phyloP scores from a whole-genome alignment of 148 eudicot genomes.

The Amaranthus cruentus region DNA sequence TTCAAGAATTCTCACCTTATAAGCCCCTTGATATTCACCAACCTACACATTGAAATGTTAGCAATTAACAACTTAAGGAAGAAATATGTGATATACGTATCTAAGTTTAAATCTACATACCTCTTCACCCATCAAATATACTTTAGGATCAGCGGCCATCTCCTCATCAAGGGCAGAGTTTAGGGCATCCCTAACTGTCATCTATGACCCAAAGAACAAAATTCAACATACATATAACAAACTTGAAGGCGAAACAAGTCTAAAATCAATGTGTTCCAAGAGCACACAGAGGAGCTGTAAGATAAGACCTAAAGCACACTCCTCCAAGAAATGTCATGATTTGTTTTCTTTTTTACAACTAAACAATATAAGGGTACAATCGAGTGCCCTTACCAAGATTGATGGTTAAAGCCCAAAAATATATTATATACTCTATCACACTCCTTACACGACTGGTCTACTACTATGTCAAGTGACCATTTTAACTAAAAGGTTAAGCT shows the following conservation, averaged over 20 bases:
- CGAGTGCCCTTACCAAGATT: too few relatives aligned
- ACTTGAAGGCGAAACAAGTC: not conserved
- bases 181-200: conserved; percentile 74
- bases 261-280: not conserved
- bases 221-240: not conserved
- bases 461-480: too few relatives aligned
- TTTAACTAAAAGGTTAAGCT: too few relatives aligned
- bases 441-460: too few relatives aligned
- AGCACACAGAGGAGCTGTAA: not conserved
- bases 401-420: too few relatives aligned
- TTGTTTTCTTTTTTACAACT: too few relatives aligned
- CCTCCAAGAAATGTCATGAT: not conserved
- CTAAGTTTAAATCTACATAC: conserved; percentile 25
- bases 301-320: too few relatives aligned
- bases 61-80: not conserved
- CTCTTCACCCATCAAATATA: conserved; percentile 87
- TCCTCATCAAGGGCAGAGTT: conserved; percentile 87
- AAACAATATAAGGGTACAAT: too few relatives aligned
- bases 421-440: too few relatives aligned
- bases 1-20: conserved; percentile 50
- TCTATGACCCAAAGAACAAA: conserved; percentile 26
- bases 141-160: conserved; percentile 72
- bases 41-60: conserved; percentile 37
- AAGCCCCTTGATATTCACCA: conserved; percentile 96
- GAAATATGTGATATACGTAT: not conserved